These are phyloP conservation scores for barley (Hordeum vulgare) DNA, from an alignment of 176 grass and related monocot species.

Conservation along the genomic window MorexV3_pseudomolecules_assembly NC_058520.1:163268698-163269197, in stretches of 20 bases:
- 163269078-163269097: too few species aligned
- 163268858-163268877: not conserved
- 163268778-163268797: too few species aligned
- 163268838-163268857: not conserved
- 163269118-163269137: conserved; percentile 59
- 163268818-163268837: too few species aligned
- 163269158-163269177: conserved; percentile 29
- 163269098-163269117: too few species aligned
- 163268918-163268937: conserved; percentile 40
- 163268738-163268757: too few species aligned
- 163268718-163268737: too few species aligned
- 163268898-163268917: not conserved
- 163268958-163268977: conserved; percentile 28
- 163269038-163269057: not conserved
- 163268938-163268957: conserved; percentile 29
- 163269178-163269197: conserved; percentile 20
- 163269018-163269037: not conserved
- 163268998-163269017: conserved; percentile 16
- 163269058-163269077: not conserved
- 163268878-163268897: not conserved
- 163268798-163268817: too few species aligned
- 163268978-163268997: conserved; percentile 27
- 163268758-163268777: too few species aligned
- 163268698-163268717: too few species aligned
- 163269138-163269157: conserved; percentile 43